A percentile compares a stretch with the other conserved stretches of the same genome.
Evolutionary conservation across 805 yeast species (phyloP).

Genomic region (Schwanniomyces pseudopolymorphus): DNA sequence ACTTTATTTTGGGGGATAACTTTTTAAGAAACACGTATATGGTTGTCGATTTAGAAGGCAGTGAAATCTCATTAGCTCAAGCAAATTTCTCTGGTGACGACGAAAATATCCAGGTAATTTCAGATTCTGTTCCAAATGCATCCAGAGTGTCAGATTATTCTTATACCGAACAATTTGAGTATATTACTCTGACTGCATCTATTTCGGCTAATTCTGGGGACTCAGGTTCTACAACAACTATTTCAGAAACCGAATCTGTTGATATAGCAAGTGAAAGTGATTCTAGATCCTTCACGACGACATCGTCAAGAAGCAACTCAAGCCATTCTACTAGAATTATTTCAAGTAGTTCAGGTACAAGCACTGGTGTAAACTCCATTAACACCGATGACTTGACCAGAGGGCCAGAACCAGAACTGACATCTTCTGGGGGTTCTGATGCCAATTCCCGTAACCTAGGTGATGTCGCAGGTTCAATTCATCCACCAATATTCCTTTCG

Average conservation of each 20-base stretch:
- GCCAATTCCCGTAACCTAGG: not conserved
- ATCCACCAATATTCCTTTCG: not conserved
- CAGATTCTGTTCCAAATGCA: constrained; percentile 50
- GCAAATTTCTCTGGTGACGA: constrained; percentile 20
- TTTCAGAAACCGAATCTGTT: not conserved
- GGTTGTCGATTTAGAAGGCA: constrained; percentile 60
- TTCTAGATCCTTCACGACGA: too few species aligned
- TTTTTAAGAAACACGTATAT: constrained; percentile 62
- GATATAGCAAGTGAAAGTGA: not conserved
- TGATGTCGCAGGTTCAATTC: not conserved
- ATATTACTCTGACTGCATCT: not conserved
- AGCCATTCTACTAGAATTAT: too few species aligned
- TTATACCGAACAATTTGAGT: not conserved
- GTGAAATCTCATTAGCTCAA: constrained; percentile 52
- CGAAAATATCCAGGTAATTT: constrained; percentile 46
- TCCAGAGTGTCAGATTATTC: constrained; percentile 41
- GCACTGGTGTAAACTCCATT: too few species aligned
- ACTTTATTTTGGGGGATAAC: constrained; percentile 54
- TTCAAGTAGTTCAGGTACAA: too few species aligned
- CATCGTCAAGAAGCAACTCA: not conserved
- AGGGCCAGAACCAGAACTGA: not conserved
- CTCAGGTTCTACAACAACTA: not conserved
- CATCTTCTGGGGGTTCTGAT: not conserved
- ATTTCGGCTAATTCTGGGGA: constrained; percentile 2
- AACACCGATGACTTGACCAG: too few species aligned